phyloP scores from a whole-genome alignment of 2,329 filamentous ascomycete species.

The Alternaria infectoria region DNA sequence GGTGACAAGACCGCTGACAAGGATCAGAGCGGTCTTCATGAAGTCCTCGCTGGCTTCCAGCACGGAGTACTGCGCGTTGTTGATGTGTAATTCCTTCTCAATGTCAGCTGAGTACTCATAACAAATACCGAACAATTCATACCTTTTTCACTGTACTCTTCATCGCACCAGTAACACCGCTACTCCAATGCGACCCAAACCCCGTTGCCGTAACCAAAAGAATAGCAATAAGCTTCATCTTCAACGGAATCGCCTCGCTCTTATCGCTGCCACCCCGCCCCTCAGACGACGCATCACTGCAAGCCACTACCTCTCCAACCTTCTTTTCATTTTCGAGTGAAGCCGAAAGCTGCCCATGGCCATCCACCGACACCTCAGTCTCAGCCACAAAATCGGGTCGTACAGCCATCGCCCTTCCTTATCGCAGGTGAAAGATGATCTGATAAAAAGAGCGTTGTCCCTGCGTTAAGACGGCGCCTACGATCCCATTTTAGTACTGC shows the following conservation, averaged over 20 bases:
- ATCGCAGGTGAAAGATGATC: background rate
- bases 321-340: no score
- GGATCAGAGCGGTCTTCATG: slow-evolving; percentile 64
- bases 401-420: background rate
- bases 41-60: slow-evolving; percentile 68
- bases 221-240: slow-evolving; percentile 52
- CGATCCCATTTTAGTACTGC: background rate
- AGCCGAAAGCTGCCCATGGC: no score
- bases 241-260: slow-evolving; percentile 20
- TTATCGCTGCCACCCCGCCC: background rate
- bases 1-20: slow-evolving; percentile 62
- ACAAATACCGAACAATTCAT: background rate
- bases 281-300: slow-evolving; percentile 9
- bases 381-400: background rate
- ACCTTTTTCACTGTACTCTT: slow-evolving; percentile 66
- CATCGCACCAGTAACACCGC: slow-evolving; percentile 66
- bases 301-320: background rate
- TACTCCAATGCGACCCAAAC: slow-evolving; percentile 66
- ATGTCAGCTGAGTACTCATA: background rate
- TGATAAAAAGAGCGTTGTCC: background rate
- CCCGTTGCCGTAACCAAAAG: slow-evolving; percentile 62
- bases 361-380: no score
- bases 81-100: slow-evolving; percentile 59
- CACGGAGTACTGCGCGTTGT: slow-evolving; percentile 65
- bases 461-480: background rate